These are phyloP conservation scores for Alectoria sarmentosa DNA, from an alignment of 495 filamentous ascomycete species.

Conservation along the genomic window DNA sequence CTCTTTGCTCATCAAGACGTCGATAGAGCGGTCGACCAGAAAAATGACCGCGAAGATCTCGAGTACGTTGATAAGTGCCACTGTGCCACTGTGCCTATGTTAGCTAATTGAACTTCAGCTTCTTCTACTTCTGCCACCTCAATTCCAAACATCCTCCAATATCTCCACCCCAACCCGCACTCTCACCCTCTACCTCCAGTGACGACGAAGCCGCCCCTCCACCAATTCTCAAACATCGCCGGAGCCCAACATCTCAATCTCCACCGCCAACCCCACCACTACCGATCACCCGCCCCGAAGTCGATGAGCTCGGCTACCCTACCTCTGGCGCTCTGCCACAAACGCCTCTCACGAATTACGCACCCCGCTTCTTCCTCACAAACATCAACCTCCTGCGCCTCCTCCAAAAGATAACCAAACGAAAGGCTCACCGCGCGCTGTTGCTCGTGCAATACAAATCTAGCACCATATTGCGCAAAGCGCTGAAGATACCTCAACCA, in stretches of 20 bases:
- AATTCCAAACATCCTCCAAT: constrained; percentile 40
- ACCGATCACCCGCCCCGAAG: constrained; percentile 56
- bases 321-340: constrained; percentile 49
- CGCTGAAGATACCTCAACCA: constrained; percentile 82
- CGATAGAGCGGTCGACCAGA: constrained; percentile 77
- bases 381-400: constrained; percentile 89
- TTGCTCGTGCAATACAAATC: constrained; percentile 93
- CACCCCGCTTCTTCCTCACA: constrained; percentile 89
- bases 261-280: constrained; percentile 31
- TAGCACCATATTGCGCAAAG: constrained; percentile 78
- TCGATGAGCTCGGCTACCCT: constrained; percentile 83
- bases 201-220: constrained; percentile 78
- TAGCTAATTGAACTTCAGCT: constrained; percentile 42
- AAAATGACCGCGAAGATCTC: constrained; percentile 73
- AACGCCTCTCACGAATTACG: constrained; percentile 81
- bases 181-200: constrained; percentile 29
- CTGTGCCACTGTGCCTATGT: not conserved
- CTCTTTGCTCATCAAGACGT: constrained; percentile 89
- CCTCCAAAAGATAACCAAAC: constrained; percentile 93
- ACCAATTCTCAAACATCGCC: constrained; percentile 58
- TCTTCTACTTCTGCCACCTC: constrained; percentile 79
- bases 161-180: constrained; percentile 26
- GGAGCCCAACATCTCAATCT: constrained; percentile 28
- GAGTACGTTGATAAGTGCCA: constrained; percentile 47
- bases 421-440: constrained; percentile 88